Conservation (phyloP, 2,329 filamentous ascomycete species). For the Ophiocordyceps camponoti-leonardi region DNA sequence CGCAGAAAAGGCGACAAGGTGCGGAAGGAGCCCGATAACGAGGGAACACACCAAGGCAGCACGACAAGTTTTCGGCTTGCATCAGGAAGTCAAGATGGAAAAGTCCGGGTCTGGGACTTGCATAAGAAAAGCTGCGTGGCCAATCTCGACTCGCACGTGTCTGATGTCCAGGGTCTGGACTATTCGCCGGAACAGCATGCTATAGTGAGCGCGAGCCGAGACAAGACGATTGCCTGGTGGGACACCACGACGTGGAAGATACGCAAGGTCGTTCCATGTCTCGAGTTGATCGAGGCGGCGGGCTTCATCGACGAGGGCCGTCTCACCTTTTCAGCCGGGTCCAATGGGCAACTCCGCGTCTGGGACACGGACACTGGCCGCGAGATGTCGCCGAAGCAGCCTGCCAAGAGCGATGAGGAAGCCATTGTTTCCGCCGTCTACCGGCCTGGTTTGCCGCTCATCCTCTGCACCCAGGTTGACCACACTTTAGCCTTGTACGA, state of each 20-base stretch:
- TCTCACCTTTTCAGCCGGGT: constrained; percentile 69
- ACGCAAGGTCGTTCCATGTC: constrained; percentile 61
- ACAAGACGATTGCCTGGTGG: constrained; percentile 92
- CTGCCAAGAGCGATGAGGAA: constrained; percentile 39
- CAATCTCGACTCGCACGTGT: constrained; percentile 79
- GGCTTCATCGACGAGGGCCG: constrained; percentile 59
- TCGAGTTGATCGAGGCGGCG: constrained; percentile 71
- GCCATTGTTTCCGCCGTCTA: constrained; percentile 58
- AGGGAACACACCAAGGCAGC: constrained; percentile 22
- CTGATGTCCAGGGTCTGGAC: constrained; percentile 75
- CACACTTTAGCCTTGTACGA: constrained; percentile 68
- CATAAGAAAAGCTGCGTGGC: constrained; percentile 65
- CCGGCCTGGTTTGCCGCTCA: constrained; percentile 44
- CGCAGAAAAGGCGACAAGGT: constrained; percentile 15
- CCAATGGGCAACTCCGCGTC: constrained; percentile 64
- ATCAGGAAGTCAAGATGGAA: constrained; percentile 87
- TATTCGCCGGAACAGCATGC: constrained; percentile 60
- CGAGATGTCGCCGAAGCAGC: constrained; percentile 64
- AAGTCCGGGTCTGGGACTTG: constrained; percentile 80
- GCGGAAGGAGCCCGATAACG: constrained; percentile 19
- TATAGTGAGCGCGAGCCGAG: constrained; percentile 70
- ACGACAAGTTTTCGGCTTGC: constrained; percentile 57
- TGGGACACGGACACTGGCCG: constrained; percentile 66
- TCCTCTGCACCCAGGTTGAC: constrained; percentile 75
- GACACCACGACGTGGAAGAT: constrained; percentile 72